Conservation (phyloP, 2,329 filamentous ascomycete genomes). For the Lecanoromycetidae sp. region DNA sequence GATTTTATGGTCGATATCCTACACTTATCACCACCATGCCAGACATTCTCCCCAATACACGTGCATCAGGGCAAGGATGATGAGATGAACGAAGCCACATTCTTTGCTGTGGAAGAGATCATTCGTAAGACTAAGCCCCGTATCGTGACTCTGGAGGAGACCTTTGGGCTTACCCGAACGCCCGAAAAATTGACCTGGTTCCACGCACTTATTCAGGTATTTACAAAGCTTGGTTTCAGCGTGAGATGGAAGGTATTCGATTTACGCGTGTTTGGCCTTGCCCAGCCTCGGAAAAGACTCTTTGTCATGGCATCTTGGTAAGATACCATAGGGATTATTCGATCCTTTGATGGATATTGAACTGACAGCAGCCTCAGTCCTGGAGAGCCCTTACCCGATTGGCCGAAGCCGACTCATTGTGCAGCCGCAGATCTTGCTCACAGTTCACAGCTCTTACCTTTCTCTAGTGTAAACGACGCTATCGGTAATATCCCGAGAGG, state of each 20-base stretch:
- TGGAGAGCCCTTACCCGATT: slow-evolving; percentile 55
- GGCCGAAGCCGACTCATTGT: slow-evolving; percentile 50
- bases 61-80: slow-evolving; percentile 48
- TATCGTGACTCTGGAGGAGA: slow-evolving; percentile 67
- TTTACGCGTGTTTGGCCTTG: slow-evolving; percentile 37
- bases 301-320: slow-evolving; percentile 43
- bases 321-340: slow-evolving; percentile 17
- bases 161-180: slow-evolving; percentile 48
- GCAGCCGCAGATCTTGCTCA: slow-evolving; percentile 13
- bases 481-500: slow-evolving; percentile 30
- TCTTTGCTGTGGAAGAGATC: slow-evolving; percentile 39
- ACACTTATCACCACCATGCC: slow-evolving; percentile 67
- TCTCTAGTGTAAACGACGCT: slow-evolving; percentile 31
- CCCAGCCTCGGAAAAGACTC: slow-evolving; percentile 37
- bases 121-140: slow-evolving; percentile 50
- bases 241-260: slow-evolving; percentile 56
- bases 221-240: slow-evolving; percentile 55
- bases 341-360: slow-evolving; percentile 29
- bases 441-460: slow-evolving; percentile 24
- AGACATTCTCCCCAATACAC: slow-evolving; percentile 61
- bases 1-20: slow-evolving; percentile 50
- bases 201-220: slow-evolving; percentile 47
- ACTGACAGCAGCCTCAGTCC: slow-evolving; percentile 47
- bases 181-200: slow-evolving; percentile 43
- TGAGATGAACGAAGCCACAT: slow-evolving; percentile 51